Evolutionary conservation across 2,329 filamentous ascomycete genomes (phyloP), one percentile per base, ranked within the genome.

Genomic region (Colletotrichum gloeosporioides): DNA sequence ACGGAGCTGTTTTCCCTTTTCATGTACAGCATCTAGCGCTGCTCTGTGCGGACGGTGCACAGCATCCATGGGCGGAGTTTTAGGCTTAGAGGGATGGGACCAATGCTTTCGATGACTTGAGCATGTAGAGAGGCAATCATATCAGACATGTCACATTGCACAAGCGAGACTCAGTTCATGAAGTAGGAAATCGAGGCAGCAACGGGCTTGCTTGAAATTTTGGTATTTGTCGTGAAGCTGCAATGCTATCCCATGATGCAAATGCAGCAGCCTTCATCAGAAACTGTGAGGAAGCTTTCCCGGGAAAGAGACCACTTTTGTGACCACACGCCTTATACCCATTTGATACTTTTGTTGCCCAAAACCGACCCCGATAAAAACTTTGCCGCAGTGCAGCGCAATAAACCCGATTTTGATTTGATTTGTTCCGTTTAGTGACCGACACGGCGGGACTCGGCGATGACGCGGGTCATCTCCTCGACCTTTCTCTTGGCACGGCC

Each of bases 401-500:
- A 27, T 32, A 53, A 57, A 31, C 36, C 65, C 55, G 39, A 59
- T 32, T 65, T 55, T 55, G 15, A 32, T 39, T 61, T 32, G 70
- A 49, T 63, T 61, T 69, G 78, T 86, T 92, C 91, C 70, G 78
- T 86, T 92, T 92, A 92, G 88, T 92, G 90, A 82, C 84, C 89
- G 79, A 87, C 85, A 83, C 90, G 88, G 89, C 96, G 96, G 87
- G 96, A 94, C 92, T 99, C 97, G 85, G 96, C 95, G 87, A 99
- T 99, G 89, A 99, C 95, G 85, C 95, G 93, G 90, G 96, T 95
- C 90, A 99, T 95, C 91, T 99, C 96, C 88, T 99, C 97, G 83
- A 99, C 97, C 96, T 99, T 99, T 88, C 92, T 94, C 96, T 99
- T 99, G 86, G 96, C 96, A 89, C 97, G 96, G 86, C 95, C 95